These are phyloP conservation scores for Selenicereus undatus DNA, from an alignment of 148 eudicot genomes.

Conservation along the genomic window DNA sequence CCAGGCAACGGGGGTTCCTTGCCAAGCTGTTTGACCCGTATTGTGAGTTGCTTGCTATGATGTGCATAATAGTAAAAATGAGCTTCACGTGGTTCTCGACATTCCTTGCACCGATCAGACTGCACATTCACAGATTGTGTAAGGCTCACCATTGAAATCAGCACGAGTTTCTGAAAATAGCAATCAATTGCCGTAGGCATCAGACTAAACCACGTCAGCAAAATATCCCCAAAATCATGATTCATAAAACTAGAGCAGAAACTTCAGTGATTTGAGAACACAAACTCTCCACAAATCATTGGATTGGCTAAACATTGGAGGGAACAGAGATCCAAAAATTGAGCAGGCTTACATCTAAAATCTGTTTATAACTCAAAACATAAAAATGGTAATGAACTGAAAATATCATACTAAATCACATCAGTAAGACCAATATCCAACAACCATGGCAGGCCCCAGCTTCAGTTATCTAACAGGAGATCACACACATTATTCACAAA, in stretches of 20 bases:
- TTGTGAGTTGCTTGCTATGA: slow-evolving; percentile 79
- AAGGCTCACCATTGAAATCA: not conserved
- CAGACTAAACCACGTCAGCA: not conserved
- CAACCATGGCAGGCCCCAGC: not conserved
- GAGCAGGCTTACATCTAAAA: not conserved
- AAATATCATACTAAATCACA: not conserved
- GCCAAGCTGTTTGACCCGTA: slow-evolving; percentile 60
- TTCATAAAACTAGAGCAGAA: no score
- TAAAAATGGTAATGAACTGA: not conserved
- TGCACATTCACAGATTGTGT: slow-evolving; percentile 28
- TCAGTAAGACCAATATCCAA: not conserved
- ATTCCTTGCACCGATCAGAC: slow-evolving; percentile 54
- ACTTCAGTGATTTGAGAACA: not conserved
- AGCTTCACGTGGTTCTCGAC: slow-evolving; percentile 65
- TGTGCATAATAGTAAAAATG: slow-evolving; percentile 82
- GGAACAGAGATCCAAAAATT: not conserved
- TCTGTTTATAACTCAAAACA: not conserved
- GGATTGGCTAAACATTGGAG: not conserved
- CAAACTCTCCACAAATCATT: not conserved
- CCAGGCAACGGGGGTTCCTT: slow-evolving; percentile 50
- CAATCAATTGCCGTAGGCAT: not conserved
- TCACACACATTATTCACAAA: no score
- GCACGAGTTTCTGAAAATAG: not conserved
- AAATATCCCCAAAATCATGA: slow-evolving; percentile 4
- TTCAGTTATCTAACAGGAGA: not conserved